Conservation (phyloP, 2,329 filamentous ascomycete genomes). For the Colletotrichum tofieldiae region DNA sequence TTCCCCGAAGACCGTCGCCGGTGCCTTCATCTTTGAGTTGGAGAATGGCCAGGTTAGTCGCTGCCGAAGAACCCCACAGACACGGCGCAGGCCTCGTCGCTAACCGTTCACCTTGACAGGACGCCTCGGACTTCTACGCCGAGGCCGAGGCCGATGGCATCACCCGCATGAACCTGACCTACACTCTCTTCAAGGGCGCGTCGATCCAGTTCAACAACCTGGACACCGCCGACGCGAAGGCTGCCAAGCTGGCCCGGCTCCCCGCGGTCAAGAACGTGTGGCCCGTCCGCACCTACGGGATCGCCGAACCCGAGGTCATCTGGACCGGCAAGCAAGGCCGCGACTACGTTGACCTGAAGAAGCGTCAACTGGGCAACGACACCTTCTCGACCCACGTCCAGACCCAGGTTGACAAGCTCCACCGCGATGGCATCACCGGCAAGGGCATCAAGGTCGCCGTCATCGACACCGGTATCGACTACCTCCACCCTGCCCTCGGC, state of each 20-base stretch:
- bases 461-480: conserved; percentile 73
- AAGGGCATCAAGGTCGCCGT: conserved; percentile 68
- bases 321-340: conserved; percentile 57
- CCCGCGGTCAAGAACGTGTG: conserved; percentile 65
- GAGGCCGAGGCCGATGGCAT: conserved; percentile 57
- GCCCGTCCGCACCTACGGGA: conserved; percentile 62
- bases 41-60: conserved; percentile 63
- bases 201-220: conserved; percentile 68
- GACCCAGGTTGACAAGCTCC: conserved; percentile 70
- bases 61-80: not conserved
- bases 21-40: conserved; percentile 69
- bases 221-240: conserved; percentile 60
- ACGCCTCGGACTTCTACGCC: conserved; percentile 58
- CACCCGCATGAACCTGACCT: conserved; percentile 65
- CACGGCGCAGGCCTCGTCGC: not conserved
- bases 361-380: conserved; percentile 50
- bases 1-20: conserved; percentile 55
- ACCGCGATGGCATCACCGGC: conserved; percentile 63
- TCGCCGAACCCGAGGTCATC: conserved; percentile 62
- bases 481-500: conserved; percentile 74
- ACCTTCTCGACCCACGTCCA: conserved; percentile 67
- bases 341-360: conserved; percentile 48
- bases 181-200: conserved; percentile 68
- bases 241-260: conserved; percentile 58
- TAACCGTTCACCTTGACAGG: conserved; percentile 49